Base-by-base conservation (phyloP, 768 basidiomycete genomes). In the Tylopilus balloui region DNA sequence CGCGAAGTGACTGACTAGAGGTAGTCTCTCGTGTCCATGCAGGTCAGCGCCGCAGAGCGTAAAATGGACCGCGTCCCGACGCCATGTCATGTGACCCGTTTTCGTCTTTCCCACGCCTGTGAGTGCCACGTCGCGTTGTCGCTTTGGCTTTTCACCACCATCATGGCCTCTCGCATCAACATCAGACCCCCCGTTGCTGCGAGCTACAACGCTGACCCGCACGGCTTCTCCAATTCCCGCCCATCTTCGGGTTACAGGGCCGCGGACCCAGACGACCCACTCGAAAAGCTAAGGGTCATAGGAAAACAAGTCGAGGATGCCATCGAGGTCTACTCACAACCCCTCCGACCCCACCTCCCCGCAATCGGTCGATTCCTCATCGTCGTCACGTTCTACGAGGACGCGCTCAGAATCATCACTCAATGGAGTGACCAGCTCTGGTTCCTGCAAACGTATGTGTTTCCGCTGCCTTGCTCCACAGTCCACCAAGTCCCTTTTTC, bases 401-500 rank as follows among this genome's bases (percentile, higher is more conserved):
- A 99, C 65, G 91, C 96, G 9, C 69, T 95, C 62, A 76, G 96
- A 55, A 98, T 98, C 63, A 46, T 90, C 51, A 90, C 92, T 3
- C 95, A 98, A 68, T 98, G 93, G 92, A 67, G 81, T 41, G 96
- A 99, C 73, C 96, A 99, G 71, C 80, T 96, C 47, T 99, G 95
- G 92, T 99, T 97, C 70, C 76, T 99, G 61, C 91, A 97, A 69
- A 85, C 83, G 95, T 96, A 55, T 62, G 91, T 74, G n/a, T 37
- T 11, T 2, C 42, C 32, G 44, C 36, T 45, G 31, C 27, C 21
- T 34, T 42, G 47, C 36, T 32, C 48, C 17, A 21, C 24, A 36
- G 5, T 17, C 15, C 36, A 39, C 51, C 62, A 28, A 59, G 38
- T 24, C 42, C 31, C 37, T 41, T 40, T 31, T 40, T 31, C 19